A percentile compares a stretch with the other conserved stretches of the same genome.
Conservation (phyloP, 2,329 filamentous ascomycete species). For the Paecilomyces formosus region DNA sequence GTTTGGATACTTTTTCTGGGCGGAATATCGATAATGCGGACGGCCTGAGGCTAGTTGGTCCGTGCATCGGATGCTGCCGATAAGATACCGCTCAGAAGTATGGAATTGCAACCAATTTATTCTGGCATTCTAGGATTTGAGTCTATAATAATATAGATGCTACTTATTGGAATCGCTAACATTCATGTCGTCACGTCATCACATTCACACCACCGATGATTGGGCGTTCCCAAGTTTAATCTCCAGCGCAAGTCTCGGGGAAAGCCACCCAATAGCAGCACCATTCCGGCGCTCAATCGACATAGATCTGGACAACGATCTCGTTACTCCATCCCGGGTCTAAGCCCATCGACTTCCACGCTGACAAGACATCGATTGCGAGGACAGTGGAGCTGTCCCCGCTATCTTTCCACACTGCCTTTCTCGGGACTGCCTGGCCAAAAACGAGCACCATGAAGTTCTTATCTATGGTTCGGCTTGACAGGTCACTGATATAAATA, state of each 20-base stretch:
- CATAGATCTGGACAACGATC: constrained; percentile 59
- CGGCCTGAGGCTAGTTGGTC: background rate
- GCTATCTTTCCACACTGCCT: constrained; percentile 52
- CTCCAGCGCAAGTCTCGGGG: too few species aligned
- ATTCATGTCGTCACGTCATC: too few species aligned
- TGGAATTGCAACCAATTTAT: background rate
- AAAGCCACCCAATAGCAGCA: too few species aligned
- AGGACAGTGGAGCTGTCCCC: constrained; percentile 52
- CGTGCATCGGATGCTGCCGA: background rate
- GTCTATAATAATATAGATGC: too few species aligned
- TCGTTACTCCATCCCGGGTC: constrained; percentile 74
- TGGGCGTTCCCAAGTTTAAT: too few species aligned
- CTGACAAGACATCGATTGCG: constrained; percentile 66
- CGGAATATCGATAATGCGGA: constrained; percentile 14
- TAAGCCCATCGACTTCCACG: constrained; percentile 69
- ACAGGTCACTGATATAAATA: constrained; percentile 67
- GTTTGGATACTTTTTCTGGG: background rate
- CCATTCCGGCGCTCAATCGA: constrained; percentile 16
- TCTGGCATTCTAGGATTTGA: too few species aligned
- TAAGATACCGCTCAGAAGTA: background rate
- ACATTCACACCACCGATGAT: too few species aligned
- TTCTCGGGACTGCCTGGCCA: constrained; percentile 59
- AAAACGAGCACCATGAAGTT: constrained; percentile 70
- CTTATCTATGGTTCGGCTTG: constrained; percentile 50
- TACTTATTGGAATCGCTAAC: too few species aligned